Evolutionary conservation across 73 alveolate genomes (phyloP), one percentile per base, ranked within the genome.

Genomic region (Paramecium caudatum): DNA sequence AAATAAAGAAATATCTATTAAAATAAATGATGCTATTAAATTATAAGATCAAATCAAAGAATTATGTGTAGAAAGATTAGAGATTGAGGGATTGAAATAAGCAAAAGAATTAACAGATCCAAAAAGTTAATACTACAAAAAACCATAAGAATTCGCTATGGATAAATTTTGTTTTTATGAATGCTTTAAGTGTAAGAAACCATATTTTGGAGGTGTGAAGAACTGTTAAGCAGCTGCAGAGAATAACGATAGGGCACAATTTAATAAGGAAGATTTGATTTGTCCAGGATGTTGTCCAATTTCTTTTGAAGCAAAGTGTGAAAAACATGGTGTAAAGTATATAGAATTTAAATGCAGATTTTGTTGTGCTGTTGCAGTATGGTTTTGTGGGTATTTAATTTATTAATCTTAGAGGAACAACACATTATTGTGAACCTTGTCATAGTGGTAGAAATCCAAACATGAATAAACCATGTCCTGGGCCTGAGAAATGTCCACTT

Each of bases 381-480:
- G 99, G 99, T 97, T 97, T 90, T 98, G 99, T 91, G 95, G 99
- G 99, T 82, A 82, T 48, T 32, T 0, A 12, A 55, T 55, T 2
- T 23, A 23, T 13, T n/a, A n/a, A 39, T 17, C 27, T 30, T 47
- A 82, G 93, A 46, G 99, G 99, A 19, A 97, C 97, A 7, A 97
- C 99, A 3, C 99, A 98, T 94, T 98, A 97, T 95, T 98, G 99
- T 87, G 99, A 98, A 50, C 93, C 96, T 21, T 98, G 99, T 46
- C 99, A 97, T 91, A 96, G 94, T 50, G 91, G 97, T 97, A 98
- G 16, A 96, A 96, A 83, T 98, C 96, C 85, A 91, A 93, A n/a
- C 50, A 97, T 43, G 62, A 91, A 83, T 90, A 94, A 82, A 91
- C 94, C 91, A 85, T 96, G 82, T 91, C 91, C 91, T 37, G 98